phyloP scores from a whole-genome alignment of 257 asterid genomes.

The Linderniella brevidens region DNA sequence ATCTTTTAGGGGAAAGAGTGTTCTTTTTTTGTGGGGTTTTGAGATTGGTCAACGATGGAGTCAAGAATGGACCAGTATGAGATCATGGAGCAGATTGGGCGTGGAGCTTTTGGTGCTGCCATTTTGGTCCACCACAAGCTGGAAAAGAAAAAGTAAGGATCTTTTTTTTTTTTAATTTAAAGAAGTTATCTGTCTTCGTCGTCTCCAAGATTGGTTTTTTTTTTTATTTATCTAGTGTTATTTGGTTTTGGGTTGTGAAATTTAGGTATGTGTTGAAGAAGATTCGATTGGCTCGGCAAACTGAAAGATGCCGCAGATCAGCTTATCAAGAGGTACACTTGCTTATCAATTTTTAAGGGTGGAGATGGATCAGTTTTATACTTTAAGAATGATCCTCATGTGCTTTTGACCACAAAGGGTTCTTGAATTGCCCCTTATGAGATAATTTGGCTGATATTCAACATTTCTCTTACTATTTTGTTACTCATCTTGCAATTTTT shows the following conservation, averaged over 20 bases:
- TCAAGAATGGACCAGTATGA: constrained; percentile 97
- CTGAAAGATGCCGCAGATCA: constrained; percentile 98
- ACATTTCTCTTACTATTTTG: too few relatives aligned
- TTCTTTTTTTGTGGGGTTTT: constrained; percentile 1
- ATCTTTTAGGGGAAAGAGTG: constrained; percentile 3
- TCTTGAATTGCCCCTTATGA: too few relatives aligned
- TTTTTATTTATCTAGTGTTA: constrained; percentile 6
- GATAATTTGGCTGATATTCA: too few relatives aligned
- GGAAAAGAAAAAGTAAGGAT: constrained; percentile 65
- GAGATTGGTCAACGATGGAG: constrained; percentile 36
- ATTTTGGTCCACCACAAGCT: constrained; percentile 85
- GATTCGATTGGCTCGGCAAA: constrained; percentile 92
- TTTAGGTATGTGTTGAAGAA: constrained; percentile 87
- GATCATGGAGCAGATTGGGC: constrained; percentile 99
- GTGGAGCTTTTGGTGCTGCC: constrained; percentile 99
- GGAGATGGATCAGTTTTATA: not conserved
- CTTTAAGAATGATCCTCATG: not conserved
- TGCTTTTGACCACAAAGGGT: not conserved
- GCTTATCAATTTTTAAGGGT: not conserved
- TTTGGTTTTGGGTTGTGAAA: constrained; percentile 13
- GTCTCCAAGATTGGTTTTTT: constrained; percentile 10
- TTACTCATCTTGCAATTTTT: too few relatives aligned
- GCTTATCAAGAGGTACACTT: constrained; percentile 86
- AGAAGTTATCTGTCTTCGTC: not conserved
- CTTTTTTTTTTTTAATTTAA: not conserved